Base-by-base conservation (phyloP, 2,329 filamentous ascomycete genomes). In the Talaromyces sp. region DNA sequence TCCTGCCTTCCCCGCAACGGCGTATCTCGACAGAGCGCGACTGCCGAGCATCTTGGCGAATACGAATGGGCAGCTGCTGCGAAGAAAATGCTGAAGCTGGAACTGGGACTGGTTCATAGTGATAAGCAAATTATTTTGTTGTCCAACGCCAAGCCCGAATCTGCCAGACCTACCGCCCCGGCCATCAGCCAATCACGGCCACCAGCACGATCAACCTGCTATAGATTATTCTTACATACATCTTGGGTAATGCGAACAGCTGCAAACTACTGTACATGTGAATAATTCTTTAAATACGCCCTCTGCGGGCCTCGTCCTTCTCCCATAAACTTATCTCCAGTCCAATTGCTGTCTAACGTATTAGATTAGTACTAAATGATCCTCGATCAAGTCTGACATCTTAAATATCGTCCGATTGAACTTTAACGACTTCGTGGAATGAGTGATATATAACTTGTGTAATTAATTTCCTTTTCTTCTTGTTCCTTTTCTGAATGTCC, bases 31-130 rank as follows among this genome's bases (percentile, higher is more conserved):
- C 59, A 85, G 68, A 66, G 82, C 80, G 79, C 79, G 80, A 66
- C 81, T 81, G 69, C 81, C 80, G 70, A 86, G 75, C 84, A 86
- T 86, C 66, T 43, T 58, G 56, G 32, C 59, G 51, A 43, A 11
- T 46, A 46, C 41, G 19, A 58, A 55, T 55, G 56, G 54, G 55
- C 19, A 27, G 54, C 13, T 52, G 29, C 35, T 21, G 59, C 27
- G 21, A 31, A 58, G 21, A 27, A 61, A 32, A 31, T 35, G 41
- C 32, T 29, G 31, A 54, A 56, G 35, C 62, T 58, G 53, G 58
- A 7, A 24, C 17, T 10, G 38, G 8, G 17, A 13, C 19, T 50
- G 26, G 26, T 27, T 2, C 21, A 5, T 24, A 46, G 56, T 43
- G 51, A 56, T 49, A 49, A 43, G 58, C 59, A 61, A 61, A 61